Evolutionary conservation across 257 asterid genomes (phyloP).

Genomic region (Echium plantagineum): DNA sequence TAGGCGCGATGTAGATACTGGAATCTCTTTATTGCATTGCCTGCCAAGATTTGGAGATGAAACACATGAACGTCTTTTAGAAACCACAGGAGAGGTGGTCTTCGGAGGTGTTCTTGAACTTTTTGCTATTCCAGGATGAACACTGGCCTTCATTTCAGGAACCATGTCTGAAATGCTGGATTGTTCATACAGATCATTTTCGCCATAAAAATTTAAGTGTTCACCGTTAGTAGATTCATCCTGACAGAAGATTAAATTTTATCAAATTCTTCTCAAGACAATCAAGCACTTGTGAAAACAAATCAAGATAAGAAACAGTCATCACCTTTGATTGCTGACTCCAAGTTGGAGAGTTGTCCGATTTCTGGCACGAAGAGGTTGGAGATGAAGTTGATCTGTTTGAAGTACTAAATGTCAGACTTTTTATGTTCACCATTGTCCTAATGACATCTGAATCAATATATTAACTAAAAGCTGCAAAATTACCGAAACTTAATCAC

Average conservation of each 20-base stretch:
- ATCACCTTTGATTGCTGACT: conserved; percentile 34
- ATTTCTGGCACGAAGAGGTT: conserved; percentile 20
- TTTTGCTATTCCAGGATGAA: conserved; percentile 10
- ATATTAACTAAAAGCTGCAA: too few species aligned
- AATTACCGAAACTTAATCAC: not conserved
- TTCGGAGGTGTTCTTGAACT: conserved; percentile 34
- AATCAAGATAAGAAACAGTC: not conserved
- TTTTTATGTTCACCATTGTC: not conserved
- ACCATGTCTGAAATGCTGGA: conserved; percentile 21
- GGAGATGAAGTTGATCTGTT: conserved; percentile 31
- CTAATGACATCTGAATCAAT: too few species aligned
- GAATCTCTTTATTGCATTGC: conserved; percentile 20
- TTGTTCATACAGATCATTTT: conserved; percentile 12
- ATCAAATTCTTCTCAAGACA: not conserved
- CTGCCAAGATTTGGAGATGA: conserved; percentile 34
- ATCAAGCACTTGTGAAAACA: not conserved
- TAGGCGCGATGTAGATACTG: conserved; percentile 42
- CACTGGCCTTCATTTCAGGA: conserved; percentile 20
- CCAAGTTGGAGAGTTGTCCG: conserved; percentile 31
- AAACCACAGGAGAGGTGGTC: conserved; percentile 28
- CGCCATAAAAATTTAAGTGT: conserved; percentile 26
- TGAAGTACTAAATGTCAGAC: conserved; percentile 6
- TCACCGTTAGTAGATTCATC: conserved; percentile 33
- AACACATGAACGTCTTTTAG: conserved; percentile 29
- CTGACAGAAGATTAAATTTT: conserved; percentile 19